Percentiles rank a stretch among this genome's conserved stretches.
Conservation (phyloP, 352 stramenopile species). For the Phytophthora macrochlamydospora region DNA sequence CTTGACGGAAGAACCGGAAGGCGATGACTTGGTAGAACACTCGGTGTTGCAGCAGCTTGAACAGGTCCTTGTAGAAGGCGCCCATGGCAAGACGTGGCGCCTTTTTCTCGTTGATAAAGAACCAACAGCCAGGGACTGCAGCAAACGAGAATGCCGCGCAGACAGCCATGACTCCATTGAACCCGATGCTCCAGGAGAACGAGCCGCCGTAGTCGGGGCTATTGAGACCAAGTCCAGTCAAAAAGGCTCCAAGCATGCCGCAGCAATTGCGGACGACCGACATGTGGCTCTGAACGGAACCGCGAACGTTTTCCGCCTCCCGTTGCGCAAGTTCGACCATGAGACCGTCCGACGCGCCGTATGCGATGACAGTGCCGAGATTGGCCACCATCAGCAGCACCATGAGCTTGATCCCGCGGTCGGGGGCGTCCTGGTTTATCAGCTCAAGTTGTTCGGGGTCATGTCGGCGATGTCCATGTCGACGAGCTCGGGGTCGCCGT, state of each 20-base stretch:
- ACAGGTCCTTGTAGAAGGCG: slow-evolving; percentile 42
- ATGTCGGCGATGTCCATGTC: slow-evolving; percentile 34
- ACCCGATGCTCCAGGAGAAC: slow-evolving; percentile 60
- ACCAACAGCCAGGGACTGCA: slow-evolving; percentile 46
- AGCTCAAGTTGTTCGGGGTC: slow-evolving; percentile 34
- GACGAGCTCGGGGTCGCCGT: slow-evolving; percentile 27
- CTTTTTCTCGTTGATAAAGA: slow-evolving; percentile 50
- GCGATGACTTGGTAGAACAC: slow-evolving; percentile 61
- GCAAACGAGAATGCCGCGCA: slow-evolving; percentile 43
- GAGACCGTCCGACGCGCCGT: slow-evolving; percentile 69
- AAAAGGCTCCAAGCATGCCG: slow-evolving; percentile 43
- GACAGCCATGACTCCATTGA: slow-evolving; percentile 56
- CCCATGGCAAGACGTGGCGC: slow-evolving; percentile 31
- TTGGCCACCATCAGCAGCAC: slow-evolving; percentile 75
- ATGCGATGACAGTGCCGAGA: slow-evolving; percentile 76
- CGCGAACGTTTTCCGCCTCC: slow-evolving; percentile 46
- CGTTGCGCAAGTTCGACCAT: slow-evolving; percentile 59
- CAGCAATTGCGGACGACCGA: slow-evolving; percentile 38
- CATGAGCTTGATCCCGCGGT: slow-evolving; percentile 55
- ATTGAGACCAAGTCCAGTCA: slow-evolving; percentile 55
- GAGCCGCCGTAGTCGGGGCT: slow-evolving; percentile 48
- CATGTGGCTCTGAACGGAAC: slow-evolving; percentile 47
- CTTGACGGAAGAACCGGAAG: slow-evolving; percentile 56
- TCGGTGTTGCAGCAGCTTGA: slow-evolving; percentile 48
- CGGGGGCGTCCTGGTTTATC: slow-evolving; percentile 47